Evolutionary conservation across 176 grass and related monocot genomes (phyloP).

Genomic region (Lolium multiflorum): DNA sequence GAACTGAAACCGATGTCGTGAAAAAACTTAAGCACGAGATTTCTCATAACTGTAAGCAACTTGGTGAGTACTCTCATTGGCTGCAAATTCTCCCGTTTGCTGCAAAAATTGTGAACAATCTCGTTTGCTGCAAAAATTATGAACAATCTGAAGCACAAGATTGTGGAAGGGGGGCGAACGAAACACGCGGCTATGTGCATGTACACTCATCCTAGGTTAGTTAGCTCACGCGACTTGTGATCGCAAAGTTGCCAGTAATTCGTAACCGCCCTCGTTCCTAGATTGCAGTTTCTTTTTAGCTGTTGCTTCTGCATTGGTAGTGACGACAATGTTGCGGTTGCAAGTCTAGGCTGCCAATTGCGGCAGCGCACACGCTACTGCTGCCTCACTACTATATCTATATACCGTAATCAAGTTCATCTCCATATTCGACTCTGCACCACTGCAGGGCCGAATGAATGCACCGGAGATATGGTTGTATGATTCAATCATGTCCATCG

Average conservation of each 20-base stretch:
- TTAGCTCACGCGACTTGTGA: neutral
- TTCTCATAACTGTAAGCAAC: too few relatives aligned
- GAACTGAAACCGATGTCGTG: too few relatives aligned
- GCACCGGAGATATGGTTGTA: neutral
- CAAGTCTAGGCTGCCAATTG: neutral
- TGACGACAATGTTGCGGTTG: neutral
- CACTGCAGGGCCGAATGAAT: neutral
- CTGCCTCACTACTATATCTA: too few relatives aligned
- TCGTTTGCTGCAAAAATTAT: too few relatives aligned
- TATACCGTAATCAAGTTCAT: too few relatives aligned
- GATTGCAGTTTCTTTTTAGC: neutral
- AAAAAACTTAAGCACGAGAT: too few relatives aligned
- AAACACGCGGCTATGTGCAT: neutral
- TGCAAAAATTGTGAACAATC: too few relatives aligned
- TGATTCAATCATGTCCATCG: neutral
- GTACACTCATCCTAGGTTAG: neutral
- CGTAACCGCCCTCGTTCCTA: neutral
- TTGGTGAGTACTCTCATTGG: too few relatives aligned
- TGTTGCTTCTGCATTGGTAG: neutral
- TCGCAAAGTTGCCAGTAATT: neutral
- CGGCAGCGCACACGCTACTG: neutral
- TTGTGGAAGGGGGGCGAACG: neutral
- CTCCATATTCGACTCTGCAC: neutral
- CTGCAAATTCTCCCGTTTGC: too few relatives aligned
- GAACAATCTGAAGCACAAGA: neutral